These are phyloP conservation scores for Ascochyta lentis DNA, from an alignment of 2,329 filamentous ascomycete species.

Conservation along the genomic window DNA sequence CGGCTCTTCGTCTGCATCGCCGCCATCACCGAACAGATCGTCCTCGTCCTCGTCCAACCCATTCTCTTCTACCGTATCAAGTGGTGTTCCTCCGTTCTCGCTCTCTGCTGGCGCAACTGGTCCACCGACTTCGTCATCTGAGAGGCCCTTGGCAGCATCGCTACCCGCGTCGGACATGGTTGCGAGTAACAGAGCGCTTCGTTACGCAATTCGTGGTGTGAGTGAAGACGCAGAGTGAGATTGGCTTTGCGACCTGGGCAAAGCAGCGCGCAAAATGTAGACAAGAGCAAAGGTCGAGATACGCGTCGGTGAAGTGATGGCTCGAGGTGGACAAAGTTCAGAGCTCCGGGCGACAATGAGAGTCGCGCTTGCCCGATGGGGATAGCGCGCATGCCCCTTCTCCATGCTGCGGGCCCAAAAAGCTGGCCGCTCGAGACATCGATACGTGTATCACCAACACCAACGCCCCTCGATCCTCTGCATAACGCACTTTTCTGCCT, in stretches of 20 bases:
- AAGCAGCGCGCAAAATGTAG: conserved; percentile 1
- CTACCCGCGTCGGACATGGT: conserved; percentile 48
- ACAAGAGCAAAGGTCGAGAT: neutral
- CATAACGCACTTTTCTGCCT: conserved; percentile 31
- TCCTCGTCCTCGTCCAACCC: conserved; percentile 44
- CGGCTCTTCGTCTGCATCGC: conserved; percentile 42
- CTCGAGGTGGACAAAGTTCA: conserved; percentile 31
- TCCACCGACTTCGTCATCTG: conserved; percentile 45
- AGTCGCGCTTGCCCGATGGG: conserved; percentile 28
- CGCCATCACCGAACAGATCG: conserved; percentile 57
- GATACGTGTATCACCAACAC: conserved; percentile 37
- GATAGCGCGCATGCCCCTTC: conserved; percentile 40
- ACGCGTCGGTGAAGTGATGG: conserved; percentile 18
- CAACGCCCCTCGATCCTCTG: conserved; percentile 27
- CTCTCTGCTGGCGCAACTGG: conserved; percentile 40
- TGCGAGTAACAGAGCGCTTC: conserved; percentile 9
- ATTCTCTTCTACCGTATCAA: conserved; percentile 42
- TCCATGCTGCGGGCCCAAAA: conserved; percentile 39
- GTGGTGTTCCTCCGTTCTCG: conserved; percentile 37
- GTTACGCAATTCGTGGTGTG: conserved; percentile 5
- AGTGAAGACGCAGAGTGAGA: neutral
- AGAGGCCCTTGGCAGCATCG: conserved; percentile 27
- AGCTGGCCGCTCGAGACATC: conserved; percentile 34
- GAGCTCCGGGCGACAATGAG: conserved; percentile 21
- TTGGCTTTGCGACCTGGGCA: neutral